These are phyloP conservation scores for Berkeleyomyces rouxiae DNA, from an alignment of 2,329 filamentous ascomycete species.

Conservation along the genomic window DNA sequence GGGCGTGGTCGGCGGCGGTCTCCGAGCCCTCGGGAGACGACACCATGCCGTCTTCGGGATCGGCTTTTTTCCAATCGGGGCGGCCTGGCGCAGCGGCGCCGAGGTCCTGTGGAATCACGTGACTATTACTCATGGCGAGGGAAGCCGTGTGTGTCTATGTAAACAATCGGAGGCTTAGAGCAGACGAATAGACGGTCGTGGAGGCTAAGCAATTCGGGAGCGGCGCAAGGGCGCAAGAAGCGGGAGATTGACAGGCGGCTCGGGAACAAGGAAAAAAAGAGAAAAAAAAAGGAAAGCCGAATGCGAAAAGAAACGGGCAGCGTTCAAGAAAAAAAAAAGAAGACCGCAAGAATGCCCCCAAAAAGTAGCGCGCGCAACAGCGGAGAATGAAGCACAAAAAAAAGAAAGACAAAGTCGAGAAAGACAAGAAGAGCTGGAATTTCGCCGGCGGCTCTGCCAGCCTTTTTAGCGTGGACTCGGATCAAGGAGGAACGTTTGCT, in stretches of 20 bases:
- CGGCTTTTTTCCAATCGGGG: background rate
- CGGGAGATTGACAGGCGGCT: background rate
- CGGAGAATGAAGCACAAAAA: background rate
- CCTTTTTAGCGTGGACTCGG: background rate
- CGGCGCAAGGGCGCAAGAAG: background rate
- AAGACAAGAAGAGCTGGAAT: background rate
- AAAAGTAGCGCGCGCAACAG: background rate
- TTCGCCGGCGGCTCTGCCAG: background rate
- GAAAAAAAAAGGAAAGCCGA: background rate
- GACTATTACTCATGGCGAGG: background rate
- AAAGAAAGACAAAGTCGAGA: background rate
- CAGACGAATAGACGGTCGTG: background rate
- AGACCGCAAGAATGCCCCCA: background rate
- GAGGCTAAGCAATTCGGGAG: background rate
- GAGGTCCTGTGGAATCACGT: conserved; percentile 5
- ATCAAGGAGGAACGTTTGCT: conserved; percentile 1
- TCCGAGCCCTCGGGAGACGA: conserved; percentile 18
- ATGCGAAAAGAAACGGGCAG: background rate
- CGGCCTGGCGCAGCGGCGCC: background rate
- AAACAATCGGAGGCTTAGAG: background rate
- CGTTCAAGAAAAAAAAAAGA: background rate
- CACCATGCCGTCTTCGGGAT: conserved; percentile 16
- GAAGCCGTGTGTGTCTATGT: background rate
- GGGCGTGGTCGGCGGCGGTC: conserved; percentile 41
- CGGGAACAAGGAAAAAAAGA: background rate